These are phyloP conservation scores for Trifolium dubium DNA, from an alignment of 306 rosid genomes.

Conservation along the genomic window DNA sequence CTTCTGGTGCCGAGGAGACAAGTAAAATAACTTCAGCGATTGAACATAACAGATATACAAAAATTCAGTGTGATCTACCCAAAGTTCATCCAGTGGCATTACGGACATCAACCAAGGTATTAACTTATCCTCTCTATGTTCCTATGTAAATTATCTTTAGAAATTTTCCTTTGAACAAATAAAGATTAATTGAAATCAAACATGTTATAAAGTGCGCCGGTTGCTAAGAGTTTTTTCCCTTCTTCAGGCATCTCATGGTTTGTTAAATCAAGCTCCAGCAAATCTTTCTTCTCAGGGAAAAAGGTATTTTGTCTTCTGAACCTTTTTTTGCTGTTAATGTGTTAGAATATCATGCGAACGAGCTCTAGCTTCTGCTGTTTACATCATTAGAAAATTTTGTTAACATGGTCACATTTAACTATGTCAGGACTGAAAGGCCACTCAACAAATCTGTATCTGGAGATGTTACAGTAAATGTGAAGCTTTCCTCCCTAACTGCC, in stretches of 20 bases:
- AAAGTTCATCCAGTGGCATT: slow-evolving; percentile 42
- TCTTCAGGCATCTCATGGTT: slow-evolving; percentile 59
- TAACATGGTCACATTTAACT: slow-evolving; percentile 31
- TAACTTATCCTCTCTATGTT: slow-evolving; percentile 1
- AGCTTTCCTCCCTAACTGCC: not conserved
- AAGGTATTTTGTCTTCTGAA: slow-evolving; percentile 61
- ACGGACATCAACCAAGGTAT: slow-evolving; percentile 52
- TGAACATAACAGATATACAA: slow-evolving; percentile 49
- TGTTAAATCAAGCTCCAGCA: slow-evolving; percentile 50
- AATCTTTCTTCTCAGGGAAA: slow-evolving; percentile 50
- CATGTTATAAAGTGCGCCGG: slow-evolving; percentile 12
- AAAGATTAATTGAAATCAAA: not conserved
- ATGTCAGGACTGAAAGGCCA: slow-evolving; percentile 49
- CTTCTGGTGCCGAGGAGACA: slow-evolving; percentile 50
- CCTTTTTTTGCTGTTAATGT: not conserved
- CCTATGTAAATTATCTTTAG: not conserved
- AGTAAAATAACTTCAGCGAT: slow-evolving; percentile 46
- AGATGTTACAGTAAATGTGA: slow-evolving; percentile 45
- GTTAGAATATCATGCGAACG: slow-evolving; percentile 12
- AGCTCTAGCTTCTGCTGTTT: slow-evolving; percentile 30
- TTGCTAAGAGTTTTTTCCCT: not conserved
- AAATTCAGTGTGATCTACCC: slow-evolving; percentile 35
- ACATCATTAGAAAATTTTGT: slow-evolving; percentile 26
- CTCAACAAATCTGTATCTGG: slow-evolving; percentile 47
- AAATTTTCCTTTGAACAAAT: not conserved